Evolutionary conservation across 2,329 filamentous ascomycete species (phyloP).

Genomic region (Falciphora oryzae): DNA sequence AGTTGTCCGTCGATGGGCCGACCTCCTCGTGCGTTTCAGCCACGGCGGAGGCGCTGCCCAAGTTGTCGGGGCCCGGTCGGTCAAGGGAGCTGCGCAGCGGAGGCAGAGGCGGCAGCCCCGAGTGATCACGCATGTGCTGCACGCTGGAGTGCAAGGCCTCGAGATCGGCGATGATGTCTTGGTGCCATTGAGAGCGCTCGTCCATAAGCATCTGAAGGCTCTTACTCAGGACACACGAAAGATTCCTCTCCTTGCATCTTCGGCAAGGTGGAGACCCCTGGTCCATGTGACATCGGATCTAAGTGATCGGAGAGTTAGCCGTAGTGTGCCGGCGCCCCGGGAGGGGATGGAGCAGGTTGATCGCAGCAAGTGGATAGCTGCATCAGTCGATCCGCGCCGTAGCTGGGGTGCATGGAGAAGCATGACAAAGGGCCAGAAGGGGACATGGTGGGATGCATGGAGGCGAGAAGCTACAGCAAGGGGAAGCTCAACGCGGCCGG

Average conservation of each 20-base stretch:
- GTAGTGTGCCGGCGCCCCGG: not conserved
- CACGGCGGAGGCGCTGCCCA: not conserved
- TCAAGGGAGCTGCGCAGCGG: constrained; percentile 7
- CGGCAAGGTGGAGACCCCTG: constrained; percentile 32
- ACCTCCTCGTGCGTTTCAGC: constrained; percentile 12
- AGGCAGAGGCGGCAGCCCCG: constrained; percentile 6
- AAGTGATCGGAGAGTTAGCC: not conserved
- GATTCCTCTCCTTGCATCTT: constrained; percentile 29
- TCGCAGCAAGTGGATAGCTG: not conserved
- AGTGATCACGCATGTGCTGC: constrained; percentile 13
- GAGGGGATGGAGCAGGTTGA: not conserved
- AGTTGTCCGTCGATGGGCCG: constrained; percentile 21
- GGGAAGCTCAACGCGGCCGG: no score
- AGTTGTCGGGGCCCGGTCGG: not conserved
- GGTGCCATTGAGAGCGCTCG: constrained; percentile 30
- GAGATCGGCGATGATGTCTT: constrained; percentile 9
- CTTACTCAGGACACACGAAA: constrained; percentile 34
- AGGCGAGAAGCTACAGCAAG: no score
- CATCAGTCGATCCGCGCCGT: not conserved
- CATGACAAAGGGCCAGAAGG: not conserved
- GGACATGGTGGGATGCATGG: not conserved
- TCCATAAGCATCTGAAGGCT: constrained; percentile 36
- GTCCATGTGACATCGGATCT: constrained; percentile 38
- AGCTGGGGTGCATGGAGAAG: not conserved
- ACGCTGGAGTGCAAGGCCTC: constrained; percentile 11